Evolutionary conservation across 2,329 filamentous ascomycete species (phyloP).

Genomic region (Colletotrichum brevisporum): DNA sequence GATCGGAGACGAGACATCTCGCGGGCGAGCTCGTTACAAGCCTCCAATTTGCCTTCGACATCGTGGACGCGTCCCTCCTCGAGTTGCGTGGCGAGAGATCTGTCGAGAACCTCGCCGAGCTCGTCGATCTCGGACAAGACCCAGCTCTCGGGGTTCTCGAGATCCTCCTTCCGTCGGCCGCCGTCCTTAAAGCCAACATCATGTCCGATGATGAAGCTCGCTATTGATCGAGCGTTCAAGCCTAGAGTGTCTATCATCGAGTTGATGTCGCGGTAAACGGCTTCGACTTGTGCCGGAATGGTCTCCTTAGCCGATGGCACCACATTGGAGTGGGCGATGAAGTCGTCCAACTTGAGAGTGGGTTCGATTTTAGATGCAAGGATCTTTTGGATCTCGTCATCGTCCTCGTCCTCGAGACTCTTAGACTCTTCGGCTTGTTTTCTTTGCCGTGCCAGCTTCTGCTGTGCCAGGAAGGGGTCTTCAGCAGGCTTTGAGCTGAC

Average conservation of each 20-base stretch:
- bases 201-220: slow-evolving; percentile 77
- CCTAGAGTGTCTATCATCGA: slow-evolving; percentile 96
- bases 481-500: slow-evolving; percentile 56
- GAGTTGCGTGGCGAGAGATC: slow-evolving; percentile 74
- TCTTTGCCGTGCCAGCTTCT: slow-evolving; percentile 66
- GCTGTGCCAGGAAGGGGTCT: slow-evolving; percentile 64
- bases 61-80: slow-evolving; percentile 78
- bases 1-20: slow-evolving; percentile 80
- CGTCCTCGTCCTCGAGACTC: slow-evolving; percentile 76
- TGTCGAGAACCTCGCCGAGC: slow-evolving; percentile 74
- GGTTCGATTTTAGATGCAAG: slow-evolving; percentile 73
- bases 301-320: slow-evolving; percentile 68
- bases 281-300: slow-evolving; percentile 74
- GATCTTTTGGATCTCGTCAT: slow-evolving; percentile 75
- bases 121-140: slow-evolving; percentile 82
- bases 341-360: slow-evolving; percentile 75
- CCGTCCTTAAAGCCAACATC: slow-evolving; percentile 65
- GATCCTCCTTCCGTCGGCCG: slow-evolving; percentile 74
- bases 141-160: slow-evolving; percentile 79
- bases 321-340: slow-evolving; percentile 74
- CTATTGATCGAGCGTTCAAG: slow-evolving; percentile 81
- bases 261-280: slow-evolving; percentile 85
- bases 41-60: slow-evolving; percentile 76
- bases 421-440: slow-evolving; percentile 71
- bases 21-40: slow-evolving; percentile 76